These are phyloP conservation scores for Tephrocybe sp. DNA, from an alignment of 768 basidiomycete species.

Conservation along the genomic window DNA sequence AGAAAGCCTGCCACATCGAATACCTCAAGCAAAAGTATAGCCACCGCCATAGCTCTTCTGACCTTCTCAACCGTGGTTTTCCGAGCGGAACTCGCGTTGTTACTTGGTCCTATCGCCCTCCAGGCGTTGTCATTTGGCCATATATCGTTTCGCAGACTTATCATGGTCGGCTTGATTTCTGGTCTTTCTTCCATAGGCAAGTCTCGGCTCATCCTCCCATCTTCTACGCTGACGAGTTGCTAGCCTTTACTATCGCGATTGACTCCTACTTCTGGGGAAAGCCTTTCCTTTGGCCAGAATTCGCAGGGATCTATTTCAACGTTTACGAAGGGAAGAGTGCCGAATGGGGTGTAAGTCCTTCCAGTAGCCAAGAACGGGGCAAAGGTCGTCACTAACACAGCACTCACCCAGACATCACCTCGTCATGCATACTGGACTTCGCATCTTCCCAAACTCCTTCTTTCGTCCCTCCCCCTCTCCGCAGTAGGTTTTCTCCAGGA, in stretches of 20 bases:
- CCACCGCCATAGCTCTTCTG: constrained; percentile 53
- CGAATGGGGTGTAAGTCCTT: constrained; percentile 83
- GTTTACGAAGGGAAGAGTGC: constrained; percentile 80
- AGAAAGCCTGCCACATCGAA: constrained; percentile 35
- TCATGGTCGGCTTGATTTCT: constrained; percentile 48
- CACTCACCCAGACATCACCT: constrained; percentile 60
- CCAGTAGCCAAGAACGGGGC: not conserved
- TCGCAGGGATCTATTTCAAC: constrained; percentile 79
- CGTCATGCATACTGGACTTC: constrained; percentile 59
- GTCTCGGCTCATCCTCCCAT: constrained; percentile 7
- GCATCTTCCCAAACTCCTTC: constrained; percentile 76
- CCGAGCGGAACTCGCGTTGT: constrained; percentile 72
- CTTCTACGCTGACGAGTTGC: not conserved
- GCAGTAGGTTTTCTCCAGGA: constrained; percentile 50
- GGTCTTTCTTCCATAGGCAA: constrained; percentile 52
- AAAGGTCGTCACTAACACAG: not conserved
- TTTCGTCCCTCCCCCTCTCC: constrained; percentile 61
- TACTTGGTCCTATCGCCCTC: constrained; percentile 60
- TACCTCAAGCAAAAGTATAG: constrained; percentile 31
- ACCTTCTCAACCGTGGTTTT: constrained; percentile 68
- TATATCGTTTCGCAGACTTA: constrained; percentile 38
- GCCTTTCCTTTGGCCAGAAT: constrained; percentile 83
- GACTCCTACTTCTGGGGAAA: constrained; percentile 88
- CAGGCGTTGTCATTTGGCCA: constrained; percentile 46
- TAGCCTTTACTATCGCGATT: constrained; percentile 59